phyloP scores from a whole-genome alignment of 129 eudicot species.

The Ambrosia trifida region DNA sequence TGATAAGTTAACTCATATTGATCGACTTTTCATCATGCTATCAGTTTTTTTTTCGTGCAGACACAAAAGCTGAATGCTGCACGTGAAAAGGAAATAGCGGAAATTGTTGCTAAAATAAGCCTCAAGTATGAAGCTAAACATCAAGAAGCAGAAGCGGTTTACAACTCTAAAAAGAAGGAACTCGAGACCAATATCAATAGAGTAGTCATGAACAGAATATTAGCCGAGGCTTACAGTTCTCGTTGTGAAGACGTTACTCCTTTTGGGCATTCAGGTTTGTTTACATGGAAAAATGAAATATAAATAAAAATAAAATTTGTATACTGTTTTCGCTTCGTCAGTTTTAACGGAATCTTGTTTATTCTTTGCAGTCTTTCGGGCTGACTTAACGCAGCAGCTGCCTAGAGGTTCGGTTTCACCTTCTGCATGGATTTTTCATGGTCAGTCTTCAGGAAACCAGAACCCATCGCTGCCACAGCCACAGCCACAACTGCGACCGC shows the following conservation, averaged over 20 bases:
- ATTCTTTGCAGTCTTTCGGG: not conserved
- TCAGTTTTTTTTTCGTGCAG: conserved; percentile 43
- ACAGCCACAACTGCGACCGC: not conserved
- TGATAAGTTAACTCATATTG: conserved; percentile 23
- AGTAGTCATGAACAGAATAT: conserved; percentile 48
- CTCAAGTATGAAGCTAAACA: conserved; percentile 52
- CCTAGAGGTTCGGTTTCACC: no score
- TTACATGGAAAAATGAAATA: not conserved
- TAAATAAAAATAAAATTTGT: not conserved
- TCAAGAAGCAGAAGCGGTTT: conserved; percentile 53
- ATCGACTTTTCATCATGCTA: not conserved
- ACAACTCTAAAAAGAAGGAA: conserved; percentile 47
- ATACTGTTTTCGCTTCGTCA: not conserved
- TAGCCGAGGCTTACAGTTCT: conserved; percentile 65
- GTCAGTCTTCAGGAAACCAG: conserved; percentile 7
- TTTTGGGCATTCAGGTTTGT: conserved; percentile 37
- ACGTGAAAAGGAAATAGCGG: conserved; percentile 71
- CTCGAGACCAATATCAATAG: conserved; percentile 45
- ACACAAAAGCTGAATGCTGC: conserved; percentile 51
- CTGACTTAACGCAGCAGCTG: no score
- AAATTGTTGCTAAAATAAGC: conserved; percentile 48
- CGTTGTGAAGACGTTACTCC: conserved; percentile 58
- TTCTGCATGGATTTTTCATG: no score
- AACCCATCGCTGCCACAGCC: conserved; percentile 5
- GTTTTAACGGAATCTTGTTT: not conserved